A percentile compares a stretch with the other conserved stretches of the same genome.
phyloP scores from a whole-genome alignment of 1,284 basidiomycete genomes.

The Anthracocystis panici-leucophaei region DNA sequence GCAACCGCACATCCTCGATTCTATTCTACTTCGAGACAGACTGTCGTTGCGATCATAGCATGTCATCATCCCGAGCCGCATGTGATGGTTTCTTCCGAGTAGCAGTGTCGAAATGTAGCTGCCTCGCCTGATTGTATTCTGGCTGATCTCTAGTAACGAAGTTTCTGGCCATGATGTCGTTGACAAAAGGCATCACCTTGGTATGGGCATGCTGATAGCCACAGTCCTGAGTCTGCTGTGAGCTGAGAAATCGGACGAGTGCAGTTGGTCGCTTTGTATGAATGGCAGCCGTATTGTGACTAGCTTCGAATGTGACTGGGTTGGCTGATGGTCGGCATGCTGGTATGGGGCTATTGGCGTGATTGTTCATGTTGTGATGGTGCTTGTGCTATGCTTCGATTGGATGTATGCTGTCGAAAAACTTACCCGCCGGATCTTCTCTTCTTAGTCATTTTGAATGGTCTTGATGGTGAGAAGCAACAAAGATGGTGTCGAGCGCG shows the following conservation, averaged over 20 bases:
- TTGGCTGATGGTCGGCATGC: not conserved
- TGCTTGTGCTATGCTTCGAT: slow-evolving; percentile 4
- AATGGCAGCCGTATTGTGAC: not conserved
- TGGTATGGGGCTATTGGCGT: not conserved
- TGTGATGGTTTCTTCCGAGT: too few relatives aligned
- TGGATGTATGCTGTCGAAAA: slow-evolving; percentile 17
- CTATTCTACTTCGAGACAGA: too few relatives aligned
- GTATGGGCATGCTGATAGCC: not conserved
- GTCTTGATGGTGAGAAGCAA: slow-evolving; percentile 54
- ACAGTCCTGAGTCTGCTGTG: not conserved
- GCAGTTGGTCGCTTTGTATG: not conserved
- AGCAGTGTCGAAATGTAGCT: not conserved
- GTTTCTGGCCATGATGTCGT: not conserved
- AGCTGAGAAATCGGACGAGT: too few relatives aligned
- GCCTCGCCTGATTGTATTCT: not conserved
- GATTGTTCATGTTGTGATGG: not conserved
- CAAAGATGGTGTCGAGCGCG: slow-evolving; percentile 34
- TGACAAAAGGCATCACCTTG: not conserved
- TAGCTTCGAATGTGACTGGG: not conserved
- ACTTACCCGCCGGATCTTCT: slow-evolving; percentile 82
- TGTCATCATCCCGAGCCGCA: too few relatives aligned
- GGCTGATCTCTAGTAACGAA: too few relatives aligned
- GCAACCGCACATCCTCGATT: too few relatives aligned
- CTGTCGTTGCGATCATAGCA: too few relatives aligned
- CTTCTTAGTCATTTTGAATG: slow-evolving; percentile 84